A percentile compares a stretch with the other conserved stretches of the same genome.
phyloP scores from a whole-genome alignment of 495 filamentous ascomycete species.

The Neurospora cerealis region DNA sequence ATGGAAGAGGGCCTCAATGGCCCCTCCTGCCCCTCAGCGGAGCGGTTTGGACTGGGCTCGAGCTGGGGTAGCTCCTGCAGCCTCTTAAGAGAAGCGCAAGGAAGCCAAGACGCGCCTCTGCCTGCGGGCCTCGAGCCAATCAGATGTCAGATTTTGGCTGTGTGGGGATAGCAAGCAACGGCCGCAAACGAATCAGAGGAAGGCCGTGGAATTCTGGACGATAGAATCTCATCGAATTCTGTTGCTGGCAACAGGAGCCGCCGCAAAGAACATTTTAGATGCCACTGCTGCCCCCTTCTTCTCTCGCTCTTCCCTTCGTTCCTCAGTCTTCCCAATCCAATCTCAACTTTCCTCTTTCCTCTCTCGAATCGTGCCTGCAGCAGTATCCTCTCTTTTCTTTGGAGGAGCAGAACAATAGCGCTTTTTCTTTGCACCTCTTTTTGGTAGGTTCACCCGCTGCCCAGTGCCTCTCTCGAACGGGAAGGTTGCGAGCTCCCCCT shows the following conservation, averaged over 20 bases:
- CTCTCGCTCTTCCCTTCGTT: constrained; percentile 7
- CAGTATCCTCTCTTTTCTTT: background rate
- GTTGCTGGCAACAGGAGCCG: constrained; percentile 13
- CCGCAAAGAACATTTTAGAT: constrained; percentile 27
- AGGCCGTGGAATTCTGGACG: constrained; percentile 20
- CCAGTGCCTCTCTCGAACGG: background rate
- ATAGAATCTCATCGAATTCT: constrained; percentile 33
- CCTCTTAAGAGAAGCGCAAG: constrained; percentile 6
- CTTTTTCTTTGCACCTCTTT: background rate
- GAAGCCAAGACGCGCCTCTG: constrained; percentile 10
- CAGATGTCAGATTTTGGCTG: constrained; percentile 5
- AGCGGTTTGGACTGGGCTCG: background rate
- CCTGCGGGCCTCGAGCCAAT: constrained; percentile 19
- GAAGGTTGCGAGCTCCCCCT: background rate
- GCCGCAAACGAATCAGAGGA: constrained; percentile 23
- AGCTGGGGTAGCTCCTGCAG: constrained; percentile 10
- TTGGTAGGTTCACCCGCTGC: constrained; percentile 1
- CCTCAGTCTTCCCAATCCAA: constrained; percentile 5
- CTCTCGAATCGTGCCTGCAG: background rate
- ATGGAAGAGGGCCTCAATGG: background rate
- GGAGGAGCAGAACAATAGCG: constrained; percentile 1
- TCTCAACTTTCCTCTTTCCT: constrained; percentile 9
- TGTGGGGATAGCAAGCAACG: constrained; percentile 16
- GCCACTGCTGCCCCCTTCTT: constrained; percentile 13
- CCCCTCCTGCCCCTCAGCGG: background rate